Evolutionary conservation across 805 yeast species (phyloP), one percentile per base, ranked within the genome.

Genomic region (Pichia eremophila): DNA sequence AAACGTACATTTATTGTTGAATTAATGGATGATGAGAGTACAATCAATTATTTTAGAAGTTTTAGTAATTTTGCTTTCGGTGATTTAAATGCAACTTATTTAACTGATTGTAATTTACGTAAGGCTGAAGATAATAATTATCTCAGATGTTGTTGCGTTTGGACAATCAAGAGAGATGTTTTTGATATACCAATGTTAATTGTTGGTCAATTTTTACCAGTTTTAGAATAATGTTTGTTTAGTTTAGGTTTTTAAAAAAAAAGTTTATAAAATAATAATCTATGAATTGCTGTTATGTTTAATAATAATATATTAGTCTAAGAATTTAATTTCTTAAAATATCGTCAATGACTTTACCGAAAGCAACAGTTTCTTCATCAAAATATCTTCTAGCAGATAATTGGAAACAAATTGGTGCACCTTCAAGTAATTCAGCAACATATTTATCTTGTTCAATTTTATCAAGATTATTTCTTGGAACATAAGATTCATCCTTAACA

Each of bases 111-210:
- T 61, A 75, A 73, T 52, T 59, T 67, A 32, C 50, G 67, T 14
- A 67, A 65, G 47, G 70, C 70, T 2, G 56, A 56, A 32, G 64
- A 75, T 41, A 59, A 65, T 37, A 72, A 70, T 54, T 65, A 65
- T 53, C 55, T 63, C 40, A 78, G 78, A 50, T 85, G 89, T 56
- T 81, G 89, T 38, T 79, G 87, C 39, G 86, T 86, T 15, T 84
- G 93, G 89, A 86, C 95, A 0, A 87, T 86, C 15, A 84, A 84
- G 54, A 69, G 93, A 54, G 95, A 86, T 65, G 78, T 82, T 43
- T 86, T 85, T 65, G 91, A 85, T 63, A 78, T 86, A 43, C 95
- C 95, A 8, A 80, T 85, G 86, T 68, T 86, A 58, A 79, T 86
- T 18, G 82, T 85, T 41, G 95, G 95, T 0, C 91, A 86, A 59